Base-by-base conservation (phyloP, 2,329 filamentous ascomycete species). In the Neonectria punicea region DNA sequence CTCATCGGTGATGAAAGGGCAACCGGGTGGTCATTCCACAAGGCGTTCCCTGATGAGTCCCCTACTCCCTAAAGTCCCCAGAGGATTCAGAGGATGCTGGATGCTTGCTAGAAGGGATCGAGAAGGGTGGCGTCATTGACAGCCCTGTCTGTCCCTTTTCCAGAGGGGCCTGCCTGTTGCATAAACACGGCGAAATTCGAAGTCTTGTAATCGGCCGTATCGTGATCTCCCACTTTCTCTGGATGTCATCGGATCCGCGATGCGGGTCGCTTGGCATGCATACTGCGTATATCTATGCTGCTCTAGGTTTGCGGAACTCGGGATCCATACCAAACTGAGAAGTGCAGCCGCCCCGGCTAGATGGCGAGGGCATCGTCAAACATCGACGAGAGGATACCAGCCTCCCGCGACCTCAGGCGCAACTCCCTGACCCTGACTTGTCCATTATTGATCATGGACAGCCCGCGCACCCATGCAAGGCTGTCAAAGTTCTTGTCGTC, bases 1-100 rank as follows among this genome's bases (percentile, higher is more conserved):
- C 39, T 36, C 36, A 22, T 54, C 13, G 34, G n/a, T 34, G 50
- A 43, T 47, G 43, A 58, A 67, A 43, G 22, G 34, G 46, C 60
- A 58, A 68, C 51, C 49, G 36, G 36, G 34, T 63, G 57, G 43
- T 22, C 18, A 43, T 58, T 43, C 58, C 25, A 46, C 59, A 30
- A 36, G 8, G 34, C 14, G 34, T 7, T 39, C 36, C 36, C 16
- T n/a, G 14, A 39, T n/a, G 14, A 39, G 36, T 39, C 36, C 36
- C 14, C 36, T 39, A 25, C 5, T 28, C 13, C 25, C n/a, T 32
- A 25, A 16, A 36, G 28, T 32, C 43, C 50, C 41, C 16, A 47
- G 41, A 20, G 47, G 25, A n/a, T n/a, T 14, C 34, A 32, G 9
- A 36, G 36, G 28, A 28, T 9, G 36, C 53, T 44, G 53, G 20